Conservation (phyloP, 208 protist species). For the Angomonas desouzai region DNA sequence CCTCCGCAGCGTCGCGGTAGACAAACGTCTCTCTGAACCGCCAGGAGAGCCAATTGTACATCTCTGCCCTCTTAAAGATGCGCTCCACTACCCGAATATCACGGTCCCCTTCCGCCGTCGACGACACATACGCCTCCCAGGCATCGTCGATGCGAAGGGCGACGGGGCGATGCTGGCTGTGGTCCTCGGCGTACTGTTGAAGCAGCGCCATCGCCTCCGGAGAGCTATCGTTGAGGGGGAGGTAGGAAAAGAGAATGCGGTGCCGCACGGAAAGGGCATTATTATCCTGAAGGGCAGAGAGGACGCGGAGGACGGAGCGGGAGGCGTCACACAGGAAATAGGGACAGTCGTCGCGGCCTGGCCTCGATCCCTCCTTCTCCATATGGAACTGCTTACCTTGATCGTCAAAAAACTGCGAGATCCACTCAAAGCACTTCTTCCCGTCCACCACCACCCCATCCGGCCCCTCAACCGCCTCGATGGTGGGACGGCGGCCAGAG, state of each 20-base stretch:
- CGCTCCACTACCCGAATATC: constrained; percentile 31
- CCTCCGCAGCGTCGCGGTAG: constrained; percentile 35
- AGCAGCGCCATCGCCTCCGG: constrained; percentile 42
- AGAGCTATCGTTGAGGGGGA: constrained; percentile 60
- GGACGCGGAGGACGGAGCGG: constrained; percentile 58
- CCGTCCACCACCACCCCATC: neutral
- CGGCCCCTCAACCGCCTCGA: neutral
- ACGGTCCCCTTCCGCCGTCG: neutral
- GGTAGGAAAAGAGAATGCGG: constrained; percentile 73
- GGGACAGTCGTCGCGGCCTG: constrained; percentile 17
- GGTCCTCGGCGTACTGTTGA: constrained; percentile 43
- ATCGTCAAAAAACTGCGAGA: constrained; percentile 12
- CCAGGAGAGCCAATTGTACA: constrained; percentile 88
- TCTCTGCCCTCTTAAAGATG: constrained; percentile 56
- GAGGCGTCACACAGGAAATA: constrained; percentile 78
- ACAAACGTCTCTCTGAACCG: constrained; percentile 75
- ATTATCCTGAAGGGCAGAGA: constrained; percentile 50
- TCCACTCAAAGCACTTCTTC: constrained; percentile 1
- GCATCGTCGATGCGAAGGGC: constrained; percentile 37
- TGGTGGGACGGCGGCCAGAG: neutral
- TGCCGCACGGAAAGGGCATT: constrained; percentile 41
- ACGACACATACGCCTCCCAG: constrained; percentile 13
- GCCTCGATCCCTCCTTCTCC: neutral
- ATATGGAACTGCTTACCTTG: neutral
- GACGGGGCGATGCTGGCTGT: constrained; percentile 34